Evolutionary conservation across 495 filamentous ascomycete species (phyloP).

Genomic region (Penicillium egyptiacum): DNA sequence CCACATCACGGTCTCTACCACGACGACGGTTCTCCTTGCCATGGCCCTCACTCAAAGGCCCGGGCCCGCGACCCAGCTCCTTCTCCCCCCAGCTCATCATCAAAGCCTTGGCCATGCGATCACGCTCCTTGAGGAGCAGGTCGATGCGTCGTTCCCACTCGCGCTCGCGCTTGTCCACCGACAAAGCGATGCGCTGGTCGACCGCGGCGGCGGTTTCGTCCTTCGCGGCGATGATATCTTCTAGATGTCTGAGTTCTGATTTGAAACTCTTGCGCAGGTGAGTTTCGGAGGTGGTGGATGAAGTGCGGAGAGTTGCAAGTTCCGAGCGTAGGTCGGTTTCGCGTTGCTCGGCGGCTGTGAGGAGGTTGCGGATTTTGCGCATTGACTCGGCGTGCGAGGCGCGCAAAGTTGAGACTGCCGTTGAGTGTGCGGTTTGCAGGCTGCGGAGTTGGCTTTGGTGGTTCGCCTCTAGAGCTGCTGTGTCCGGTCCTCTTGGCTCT

Average conservation of each 20-base stretch:
- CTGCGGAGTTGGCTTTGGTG: conserved; percentile 42
- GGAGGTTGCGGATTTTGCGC: conserved; percentile 40
- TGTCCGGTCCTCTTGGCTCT: conserved; percentile 11
- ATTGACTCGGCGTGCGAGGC: conserved; percentile 46
- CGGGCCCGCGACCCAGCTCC: conserved; percentile 37
- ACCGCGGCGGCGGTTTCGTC: conserved; percentile 43
- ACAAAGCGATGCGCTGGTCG: conserved; percentile 44
- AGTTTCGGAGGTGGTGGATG: conserved; percentile 22
- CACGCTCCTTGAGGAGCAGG: conserved; percentile 56
- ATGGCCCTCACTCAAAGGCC: conserved; percentile 22
- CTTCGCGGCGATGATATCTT: conserved; percentile 40
- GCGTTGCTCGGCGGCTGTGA: conserved; percentile 44
- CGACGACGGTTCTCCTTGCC: conserved; percentile 30
- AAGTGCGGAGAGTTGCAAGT: conserved; percentile 31
- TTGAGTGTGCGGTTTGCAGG: conserved; percentile 41
- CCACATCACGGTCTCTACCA: conserved; percentile 19
- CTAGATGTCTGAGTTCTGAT: conserved; percentile 35
- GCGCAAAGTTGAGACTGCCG: conserved; percentile 41
- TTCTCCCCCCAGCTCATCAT: conserved; percentile 53
- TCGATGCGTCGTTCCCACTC: conserved; percentile 54
- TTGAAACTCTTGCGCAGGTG: conserved; percentile 33
- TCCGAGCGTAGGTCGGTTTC: conserved; percentile 45
- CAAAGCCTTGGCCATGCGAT: conserved; percentile 52
- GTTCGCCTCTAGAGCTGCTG: conserved; percentile 32
- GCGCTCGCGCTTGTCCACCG: conserved; percentile 49